Base-by-base conservation (phyloP, 495 filamentous ascomycete genomes). In the Hamigera avellanea region DNA sequence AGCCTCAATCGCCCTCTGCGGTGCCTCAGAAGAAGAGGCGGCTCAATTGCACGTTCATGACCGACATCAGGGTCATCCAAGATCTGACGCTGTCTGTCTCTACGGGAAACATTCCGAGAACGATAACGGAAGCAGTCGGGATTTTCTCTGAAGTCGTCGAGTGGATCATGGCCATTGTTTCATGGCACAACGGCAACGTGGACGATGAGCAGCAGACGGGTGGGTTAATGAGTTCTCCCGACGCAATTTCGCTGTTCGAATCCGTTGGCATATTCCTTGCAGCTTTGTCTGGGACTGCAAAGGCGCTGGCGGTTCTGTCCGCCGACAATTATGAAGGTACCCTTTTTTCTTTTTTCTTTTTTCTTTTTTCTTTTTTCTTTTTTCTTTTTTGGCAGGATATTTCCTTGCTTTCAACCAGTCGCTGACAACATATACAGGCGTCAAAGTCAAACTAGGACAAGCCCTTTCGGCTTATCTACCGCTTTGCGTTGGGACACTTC, bases 51-150 rank as follows among this genome's bases (percentile, higher is more conserved):
- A 65, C 61, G 2, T 44, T 66, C 8, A 63, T 70, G 54, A 62
- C 57, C 7, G 66, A 72, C 43, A 64, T 64, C 31, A 56, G 58
- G 33, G 51, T 66, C 49, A 56, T 66, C 12, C 57, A 66, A 37
- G 61, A 67, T 49, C 55, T 61, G 12, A 64, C 65, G 47, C 39
- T 66, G 16, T 53, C 53, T n/a, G 41, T 66, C 13, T 63, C 59
- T 4, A 54, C 57, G 3, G 58, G 61, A 8, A 32, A 35, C 14
- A 44, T 61, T 3, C 57, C 56, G 1, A 48, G 48, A 35, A 49
- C 48, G n/a, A 34, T 46, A 10, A 21, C 47, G 3, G 64, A 68
- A 30, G 57, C 52, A 1, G 48, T 54, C 10, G 47, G 49, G 9
- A 56, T 61, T 8, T 66, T 58, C 38, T 40, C 50, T 15, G 52